Base-by-base conservation (phyloP, 768 basidiomycete species). In the Pisolithus tinctorius region DNA sequence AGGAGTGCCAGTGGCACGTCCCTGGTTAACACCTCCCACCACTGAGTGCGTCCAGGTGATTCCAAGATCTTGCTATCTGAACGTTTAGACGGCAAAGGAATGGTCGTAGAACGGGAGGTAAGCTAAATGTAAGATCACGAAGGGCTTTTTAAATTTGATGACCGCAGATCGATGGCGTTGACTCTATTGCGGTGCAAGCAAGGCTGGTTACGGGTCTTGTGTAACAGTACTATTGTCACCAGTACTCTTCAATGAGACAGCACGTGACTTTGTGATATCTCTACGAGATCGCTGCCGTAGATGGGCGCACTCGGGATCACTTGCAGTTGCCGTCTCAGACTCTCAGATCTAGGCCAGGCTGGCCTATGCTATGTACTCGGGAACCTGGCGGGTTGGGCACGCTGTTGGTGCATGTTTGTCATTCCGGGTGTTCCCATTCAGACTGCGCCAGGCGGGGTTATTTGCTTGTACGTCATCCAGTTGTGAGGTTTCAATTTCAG, bases 311-410 rank as follows among this genome's bases (percentile, higher is more conserved):
- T 17, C 40, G 17, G n/a, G 4, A 9, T 17, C 39, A 17, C 20
- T 20, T 8, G 20, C 39, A n/a, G 2, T 16, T 20, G 39, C 16
- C 39, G 39, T 11, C 39, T 31, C 30, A 61, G 61, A 8, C 26
- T 38, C 23, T 29, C 63, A 61, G 61, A 8, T 36, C 47, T 31
- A 31, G n/a, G 46, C 14, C 10, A 17, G 34, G 34, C 34, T 11
- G 11, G 34, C 5, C 34, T 5, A 4, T 13, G 13, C 27, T 4
- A 10, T 34, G 34, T 34, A 34, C 34, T 34, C 34, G 34, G 34
- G 11, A 11, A 14, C 34, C 10, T 10, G 30, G 30, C 34, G 34
- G 30, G 45, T 27, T 17, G 45, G 45, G 16, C 45, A 46, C 45
- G 31, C 26, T 38, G 20, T 25, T 37, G 47, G 23, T 10, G 23